These are phyloP conservation scores for Hypoxylon subgilvum DNA, from an alignment of 495 filamentous ascomycete species.

Conservation along the genomic window DNA sequence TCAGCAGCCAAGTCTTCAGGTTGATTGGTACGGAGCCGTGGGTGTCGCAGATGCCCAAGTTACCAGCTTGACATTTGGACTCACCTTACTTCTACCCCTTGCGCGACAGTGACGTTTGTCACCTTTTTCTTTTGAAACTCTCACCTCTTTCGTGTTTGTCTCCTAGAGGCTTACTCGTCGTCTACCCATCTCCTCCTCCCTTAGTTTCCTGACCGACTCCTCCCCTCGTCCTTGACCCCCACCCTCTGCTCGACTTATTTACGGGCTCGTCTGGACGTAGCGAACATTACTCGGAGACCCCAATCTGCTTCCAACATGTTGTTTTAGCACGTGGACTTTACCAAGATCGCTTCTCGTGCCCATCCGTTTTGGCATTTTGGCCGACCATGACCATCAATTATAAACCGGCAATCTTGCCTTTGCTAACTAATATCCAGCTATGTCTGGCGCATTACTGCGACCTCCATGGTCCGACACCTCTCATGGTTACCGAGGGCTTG, in stretches of 20 bases:
- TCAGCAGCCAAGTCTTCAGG: constrained; percentile 25
- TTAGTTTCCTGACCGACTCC: constrained; percentile 22
- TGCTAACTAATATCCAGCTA: constrained; percentile 67
- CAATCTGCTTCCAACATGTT: constrained; percentile 14
- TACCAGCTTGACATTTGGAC: constrained; percentile 23
- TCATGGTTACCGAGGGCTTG: constrained; percentile 90
- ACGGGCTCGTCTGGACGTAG: not conserved
- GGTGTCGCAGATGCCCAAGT: constrained; percentile 33
- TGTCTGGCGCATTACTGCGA: constrained; percentile 97
- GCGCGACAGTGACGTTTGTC: constrained; percentile 37
- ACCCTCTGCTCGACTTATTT: constrained; percentile 22
- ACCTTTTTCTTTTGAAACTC: constrained; percentile 20
- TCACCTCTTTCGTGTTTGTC: constrained; percentile 26
- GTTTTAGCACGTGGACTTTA: constrained; percentile 24
- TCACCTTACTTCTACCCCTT: constrained; percentile 25
- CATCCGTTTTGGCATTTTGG: constrained; percentile 6
- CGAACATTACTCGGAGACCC: constrained; percentile 4
- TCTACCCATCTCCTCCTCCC: constrained; percentile 7
- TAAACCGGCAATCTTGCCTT: constrained; percentile 36
- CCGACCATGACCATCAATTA: constrained; percentile 33
- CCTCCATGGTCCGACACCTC: constrained; percentile 89
- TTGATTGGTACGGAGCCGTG: constrained; percentile 33
- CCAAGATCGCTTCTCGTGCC: not conserved
- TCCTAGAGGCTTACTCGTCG: constrained; percentile 18
- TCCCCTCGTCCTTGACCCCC: constrained; percentile 18